Evolutionary conservation across 139 green algal species (phyloP).

Genomic region (Coelastrella sp.): DNA sequence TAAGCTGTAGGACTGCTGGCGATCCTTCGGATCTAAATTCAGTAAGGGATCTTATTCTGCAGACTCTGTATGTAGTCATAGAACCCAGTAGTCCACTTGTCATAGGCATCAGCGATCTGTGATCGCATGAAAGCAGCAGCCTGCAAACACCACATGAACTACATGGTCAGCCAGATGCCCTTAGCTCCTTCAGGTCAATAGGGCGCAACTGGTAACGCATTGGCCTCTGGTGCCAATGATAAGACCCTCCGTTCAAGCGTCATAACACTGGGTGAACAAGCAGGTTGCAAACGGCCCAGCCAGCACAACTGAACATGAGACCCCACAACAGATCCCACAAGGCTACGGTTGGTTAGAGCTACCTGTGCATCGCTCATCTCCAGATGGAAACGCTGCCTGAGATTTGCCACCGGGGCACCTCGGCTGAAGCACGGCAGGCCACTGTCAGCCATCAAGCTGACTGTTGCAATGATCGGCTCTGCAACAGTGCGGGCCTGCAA

Average conservation of each 20-base stretch:
- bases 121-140: constrained; percentile 78
- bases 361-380: constrained; percentile 64
- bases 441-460: constrained; percentile 90
- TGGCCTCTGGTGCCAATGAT: too few species aligned
- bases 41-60: constrained; percentile 63
- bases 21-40: background rate
- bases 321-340: too few species aligned
- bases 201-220: too few species aligned
- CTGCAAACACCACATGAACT: constrained; percentile 21
- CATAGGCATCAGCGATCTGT: constrained; percentile 88
- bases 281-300: too few species aligned
- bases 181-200: too few species aligned
- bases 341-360: too few species aligned
- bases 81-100: constrained; percentile 93
- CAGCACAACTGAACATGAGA: too few species aligned
- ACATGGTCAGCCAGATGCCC: background rate
- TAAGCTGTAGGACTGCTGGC: background rate
- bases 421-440: constrained; percentile 96
- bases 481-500: constrained; percentile 85
- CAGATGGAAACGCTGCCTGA: constrained; percentile 87
- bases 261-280: too few species aligned
- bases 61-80: constrained; percentile 89
- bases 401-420: constrained; percentile 77
- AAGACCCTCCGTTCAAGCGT: too few species aligned
- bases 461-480: constrained; percentile 91